Evolutionary conservation across 2,329 filamentous ascomycete species (phyloP).

Genomic region (Davidsoniella australis): DNA sequence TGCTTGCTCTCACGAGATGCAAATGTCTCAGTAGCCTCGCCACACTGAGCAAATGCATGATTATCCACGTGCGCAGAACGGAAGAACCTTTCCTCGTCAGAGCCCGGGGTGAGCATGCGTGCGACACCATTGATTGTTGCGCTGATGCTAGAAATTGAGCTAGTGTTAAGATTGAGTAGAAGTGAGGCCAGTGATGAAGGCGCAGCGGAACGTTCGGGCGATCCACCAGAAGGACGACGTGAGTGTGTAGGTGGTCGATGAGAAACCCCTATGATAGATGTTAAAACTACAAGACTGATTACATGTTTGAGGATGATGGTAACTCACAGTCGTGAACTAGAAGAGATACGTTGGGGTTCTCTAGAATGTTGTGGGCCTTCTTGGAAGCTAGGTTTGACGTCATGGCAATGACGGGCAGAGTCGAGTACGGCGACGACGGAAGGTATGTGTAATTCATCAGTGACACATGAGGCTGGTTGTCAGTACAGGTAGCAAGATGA

Average conservation of each 20-base stretch:
- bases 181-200: conserved; percentile 52
- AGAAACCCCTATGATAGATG: conserved; percentile 48
- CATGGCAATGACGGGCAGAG: conserved; percentile 79
- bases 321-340: conserved; percentile 77
- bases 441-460: conserved; percentile 99
- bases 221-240: conserved; percentile 40
- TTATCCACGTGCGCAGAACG: conserved; percentile 73
- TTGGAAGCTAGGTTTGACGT: conserved; percentile 68
- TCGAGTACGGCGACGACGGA: conserved; percentile 51
- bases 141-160: conserved; percentile 71
- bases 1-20: conserved; percentile 20
- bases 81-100: conserved; percentile 72
- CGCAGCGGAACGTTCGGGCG: conserved; percentile 40
- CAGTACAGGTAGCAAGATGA: conserved; percentile 79
- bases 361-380: conserved; percentile 65
- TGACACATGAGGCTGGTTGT: conserved; percentile 75
- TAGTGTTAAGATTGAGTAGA: conserved; percentile 79
- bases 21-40: not conserved
- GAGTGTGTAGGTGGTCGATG: conserved; percentile 67
- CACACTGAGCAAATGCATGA: conserved; percentile 55
- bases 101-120: conserved; percentile 51
- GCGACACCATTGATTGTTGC: conserved; percentile 89
- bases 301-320: conserved; percentile 9
- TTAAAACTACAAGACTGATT: not conserved
- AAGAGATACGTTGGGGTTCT: conserved; percentile 76